Percentiles rank a stretch among this genome's conserved stretches.
Conservation (phyloP, 73 alveolate genomes). For the Stentor roeselii region DNA sequence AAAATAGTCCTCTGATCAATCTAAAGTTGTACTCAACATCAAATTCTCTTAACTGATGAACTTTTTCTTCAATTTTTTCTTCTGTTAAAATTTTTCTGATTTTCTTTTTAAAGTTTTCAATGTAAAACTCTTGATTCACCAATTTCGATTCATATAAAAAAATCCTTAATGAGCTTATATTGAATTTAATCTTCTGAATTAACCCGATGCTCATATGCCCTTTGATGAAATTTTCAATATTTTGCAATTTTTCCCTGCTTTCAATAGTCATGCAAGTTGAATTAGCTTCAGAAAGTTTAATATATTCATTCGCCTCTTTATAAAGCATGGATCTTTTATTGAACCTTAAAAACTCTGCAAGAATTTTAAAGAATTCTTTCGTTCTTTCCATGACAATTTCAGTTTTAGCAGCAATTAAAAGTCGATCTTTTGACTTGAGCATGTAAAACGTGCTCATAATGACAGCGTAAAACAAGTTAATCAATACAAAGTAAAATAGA, state of each 20-base stretch:
- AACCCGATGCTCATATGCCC: constrained; percentile 26
- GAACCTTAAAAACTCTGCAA: neutral
- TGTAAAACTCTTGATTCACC: constrained; percentile 34
- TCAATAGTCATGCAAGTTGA: neutral
- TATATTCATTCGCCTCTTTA: constrained; percentile 23
- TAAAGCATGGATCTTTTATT: neutral
- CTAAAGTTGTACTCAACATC: no score
- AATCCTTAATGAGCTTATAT: neutral
- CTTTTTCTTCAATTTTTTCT: constrained; percentile 22
- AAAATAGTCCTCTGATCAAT: no score
- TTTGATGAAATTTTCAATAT: neutral
- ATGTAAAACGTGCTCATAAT: neutral
- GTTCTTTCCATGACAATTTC: constrained; percentile 46
- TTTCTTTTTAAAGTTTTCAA: constrained; percentile 27
- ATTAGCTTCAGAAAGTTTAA: neutral
- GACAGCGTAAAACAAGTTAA: neutral
- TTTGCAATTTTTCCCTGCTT: neutral
- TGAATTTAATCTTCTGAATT: constrained; percentile 26
- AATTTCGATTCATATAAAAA: constrained; percentile 12
- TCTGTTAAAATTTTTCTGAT: constrained; percentile 32
- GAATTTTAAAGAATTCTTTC: constrained; percentile 19
- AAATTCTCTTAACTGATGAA: constrained; percentile 24
- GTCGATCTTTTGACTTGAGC: constrained; percentile 14
- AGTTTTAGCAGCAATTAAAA: constrained; percentile 57
- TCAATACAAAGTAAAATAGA: neutral